Base-by-base conservation (phyloP, 139 green algal genomes). In the Haematococcus lacustris region DNA sequence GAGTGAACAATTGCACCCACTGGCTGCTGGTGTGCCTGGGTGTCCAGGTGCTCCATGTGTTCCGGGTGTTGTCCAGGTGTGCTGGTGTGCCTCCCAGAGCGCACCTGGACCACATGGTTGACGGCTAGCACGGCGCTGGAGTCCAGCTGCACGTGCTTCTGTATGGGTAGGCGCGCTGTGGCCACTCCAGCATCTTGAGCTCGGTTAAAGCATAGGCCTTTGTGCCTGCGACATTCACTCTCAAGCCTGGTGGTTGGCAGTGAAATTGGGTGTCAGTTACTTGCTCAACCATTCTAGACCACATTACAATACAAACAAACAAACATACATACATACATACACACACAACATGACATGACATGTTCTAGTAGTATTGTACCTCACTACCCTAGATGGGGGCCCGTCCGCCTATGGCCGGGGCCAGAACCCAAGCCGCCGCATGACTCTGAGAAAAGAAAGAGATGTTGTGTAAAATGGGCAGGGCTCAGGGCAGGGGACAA, bases 101-200 rank as follows among this genome's bases (percentile, higher is more conserved):
- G 2, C 64, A 70, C 64, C 64, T 86, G 85, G 3, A 90, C 73
- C 3, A 90, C 87, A 64, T 96, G 91, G 80, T 97, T 97, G 66
- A 93, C 90, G 2, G 88, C 93, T 32, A 97, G 84, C 38, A 85
- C 82, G 30, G 70, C 67, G 33, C 82, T 85, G 28, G 73, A 80
- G 1, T 81, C 66, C 51, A 95, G 81, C 70, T 86, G 70, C 21
- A 94, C 66, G 65, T 91, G 79, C 4, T 85, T 68, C 1, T 72
- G 51, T 39, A 97, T 94, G 32, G 91, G 91, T 73, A 97, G 80
- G 35, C 84, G 78, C 7, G 89, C 91, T 6, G 88, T 92, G 34
- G 79, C 59, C 3, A 97, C 89, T 41, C 88, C 90, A 47, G 88
- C 83, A 37, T 67, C 71, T 13, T 78, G 21, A 1, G 88, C 88